Evolutionary conservation across 768 basidiomycete species (phyloP), one percentile per base, ranked within the genome.

Genomic region (Neoboletus magnificus): DNA sequence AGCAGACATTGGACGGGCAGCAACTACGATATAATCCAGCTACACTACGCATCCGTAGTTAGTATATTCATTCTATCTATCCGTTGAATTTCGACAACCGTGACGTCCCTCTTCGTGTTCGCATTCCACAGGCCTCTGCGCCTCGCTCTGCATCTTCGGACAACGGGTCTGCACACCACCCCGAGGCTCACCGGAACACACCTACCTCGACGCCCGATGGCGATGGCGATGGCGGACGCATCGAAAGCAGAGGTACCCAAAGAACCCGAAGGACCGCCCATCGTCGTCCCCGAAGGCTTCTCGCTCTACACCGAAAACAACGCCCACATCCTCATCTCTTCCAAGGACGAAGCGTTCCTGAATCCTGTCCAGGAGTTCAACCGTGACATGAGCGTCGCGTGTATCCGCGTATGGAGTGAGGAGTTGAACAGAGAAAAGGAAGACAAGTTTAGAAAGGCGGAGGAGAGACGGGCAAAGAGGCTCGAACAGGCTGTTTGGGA

Each of bases 301-400:
- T 82, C 80, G 12, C 76, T 93, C 56, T 87, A 93, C 73, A 85
- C 84, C 10, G 91, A 93, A 74, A 92, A 91, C 70, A 85, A 81
- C 3, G 82, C 90, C 0, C 84, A 82, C 65, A 89, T 98, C 66
- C 48, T 49, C 36, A 37, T 49, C 52, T 78, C 81, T 9, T 72
- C 73, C 44, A 74, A 74, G 51, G 89, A 92, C 59, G 88, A 90
- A 54, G 92, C 95, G 3, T 99, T 99, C 71, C 74, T 98, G 57
- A 99, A 99, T 68, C 96, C 97, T 7, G 88, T 98, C 13, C 97
- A 99, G 68, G 93, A 99, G 71, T 99, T 97, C 78, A 99, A 99
- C 74, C 81, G 97, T 37, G 97, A 99, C 73, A 71, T 92, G 44
- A 93, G 91, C 60, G 86, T 98, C 41, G 92, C 93, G 22, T 89